These are phyloP conservation scores for Groenewaldozyma salmanticensis DNA, from an alignment of 805 yeast species.

Conservation along the genomic window DNA sequence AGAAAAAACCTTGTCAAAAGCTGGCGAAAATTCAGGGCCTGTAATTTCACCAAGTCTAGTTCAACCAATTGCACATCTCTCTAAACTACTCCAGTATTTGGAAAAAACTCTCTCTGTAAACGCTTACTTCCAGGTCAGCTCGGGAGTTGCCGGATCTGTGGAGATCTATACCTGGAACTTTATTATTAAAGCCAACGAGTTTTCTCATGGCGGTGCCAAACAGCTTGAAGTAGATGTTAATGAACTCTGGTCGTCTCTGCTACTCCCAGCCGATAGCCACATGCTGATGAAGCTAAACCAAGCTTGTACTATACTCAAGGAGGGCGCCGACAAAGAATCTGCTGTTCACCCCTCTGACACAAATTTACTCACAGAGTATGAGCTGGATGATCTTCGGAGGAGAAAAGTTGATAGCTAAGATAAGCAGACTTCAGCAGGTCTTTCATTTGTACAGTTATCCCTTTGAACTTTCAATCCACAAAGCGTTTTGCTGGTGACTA, in stretches of 20 bases:
- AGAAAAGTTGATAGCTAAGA: no score
- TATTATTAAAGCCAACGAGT: conserved; percentile 31
- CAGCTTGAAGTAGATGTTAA: conserved; percentile 28
- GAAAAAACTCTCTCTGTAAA: conserved; percentile 23
- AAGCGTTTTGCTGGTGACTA: no score
- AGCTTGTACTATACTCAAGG: no score
- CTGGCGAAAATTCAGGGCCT: conserved; percentile 1
- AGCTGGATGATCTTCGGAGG: no score
- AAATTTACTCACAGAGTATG: no score
- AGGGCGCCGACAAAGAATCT: no score
- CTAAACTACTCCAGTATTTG: conserved; percentile 25
- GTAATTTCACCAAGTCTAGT: conserved; percentile 20
- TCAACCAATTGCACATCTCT: conserved; percentile 21
- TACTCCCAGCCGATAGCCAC: conserved; percentile 11
- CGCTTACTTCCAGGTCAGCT: conserved; percentile 24
- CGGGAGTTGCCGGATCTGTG: conserved; percentile 23
- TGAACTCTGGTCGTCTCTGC: conserved; percentile 22
- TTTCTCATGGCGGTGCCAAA: conserved; percentile 28
- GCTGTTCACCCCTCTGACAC: no score
- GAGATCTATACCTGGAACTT: conserved; percentile 31
- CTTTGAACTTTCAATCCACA: no score
- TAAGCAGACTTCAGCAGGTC: no score
- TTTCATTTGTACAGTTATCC: no score
- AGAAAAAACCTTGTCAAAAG: conserved; percentile 2
- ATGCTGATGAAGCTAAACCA: neutral